Evolutionary conservation across 108 stramenopile species (phyloP).

Genomic region (Hondaea fermentalgiana): DNA sequence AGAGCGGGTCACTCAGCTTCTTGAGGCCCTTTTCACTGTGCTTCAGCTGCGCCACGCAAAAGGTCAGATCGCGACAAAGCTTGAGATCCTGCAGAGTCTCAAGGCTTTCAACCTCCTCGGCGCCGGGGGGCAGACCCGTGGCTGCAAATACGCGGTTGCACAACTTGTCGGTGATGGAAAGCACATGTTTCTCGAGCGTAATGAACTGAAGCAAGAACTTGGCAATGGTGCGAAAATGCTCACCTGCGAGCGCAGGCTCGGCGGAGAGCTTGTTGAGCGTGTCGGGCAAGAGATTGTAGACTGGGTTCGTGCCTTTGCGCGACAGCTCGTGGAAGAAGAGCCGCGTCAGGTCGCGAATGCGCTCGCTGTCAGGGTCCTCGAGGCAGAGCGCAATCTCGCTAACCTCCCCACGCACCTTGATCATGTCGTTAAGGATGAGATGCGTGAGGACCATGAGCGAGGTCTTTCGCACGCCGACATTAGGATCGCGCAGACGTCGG

Average conservation of each 20-base stretch:
- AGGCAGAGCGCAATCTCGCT: constrained; percentile 86
- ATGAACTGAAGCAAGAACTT: constrained; percentile 86
- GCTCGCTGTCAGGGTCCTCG: constrained; percentile 58
- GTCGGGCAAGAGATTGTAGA: constrained; percentile 97
- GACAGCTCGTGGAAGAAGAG: constrained; percentile 85
- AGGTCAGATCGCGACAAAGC: constrained; percentile 76
- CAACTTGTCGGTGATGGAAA: constrained; percentile 83
- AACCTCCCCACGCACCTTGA: constrained; percentile 86
- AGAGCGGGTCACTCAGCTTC: constrained; percentile 63
- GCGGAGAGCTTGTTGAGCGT: constrained; percentile 79
- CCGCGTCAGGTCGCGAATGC: constrained; percentile 79
- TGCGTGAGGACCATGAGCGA: constrained; percentile 92
- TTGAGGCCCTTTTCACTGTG: constrained; percentile 74
- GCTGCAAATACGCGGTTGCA: constrained; percentile 65
- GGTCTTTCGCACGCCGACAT: constrained; percentile 76
- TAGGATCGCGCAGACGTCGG: constrained; percentile 78
- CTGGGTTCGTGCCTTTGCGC: constrained; percentile 63
- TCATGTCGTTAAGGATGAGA: constrained; percentile 95
- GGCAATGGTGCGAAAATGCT: constrained; percentile 70
- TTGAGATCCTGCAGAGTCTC: constrained; percentile 54
- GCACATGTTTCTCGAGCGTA: constrained; percentile 86
- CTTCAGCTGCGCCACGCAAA: constrained; percentile 81
- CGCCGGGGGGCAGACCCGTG: neutral
- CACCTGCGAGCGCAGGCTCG: neutral
- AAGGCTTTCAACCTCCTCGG: neutral